Evolutionary conservation across 192 early-diverging fungal species (phyloP).

Genomic region (Lobulomyces angularis): DNA sequence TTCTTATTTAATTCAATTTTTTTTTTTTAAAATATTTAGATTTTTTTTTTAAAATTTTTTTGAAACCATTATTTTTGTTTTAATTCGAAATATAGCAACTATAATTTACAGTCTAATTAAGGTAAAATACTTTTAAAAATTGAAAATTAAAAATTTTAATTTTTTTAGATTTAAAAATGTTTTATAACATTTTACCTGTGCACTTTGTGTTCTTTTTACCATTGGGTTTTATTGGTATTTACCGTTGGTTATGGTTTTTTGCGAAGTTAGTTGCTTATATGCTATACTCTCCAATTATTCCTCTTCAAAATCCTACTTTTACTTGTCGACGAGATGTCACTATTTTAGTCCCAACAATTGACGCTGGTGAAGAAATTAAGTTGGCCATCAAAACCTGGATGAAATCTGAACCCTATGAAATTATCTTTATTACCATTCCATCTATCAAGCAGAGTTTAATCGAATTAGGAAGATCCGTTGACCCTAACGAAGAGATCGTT

Average conservation of each 20-base stretch:
- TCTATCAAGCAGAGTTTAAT: conserved; percentile 23
- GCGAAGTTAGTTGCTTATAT: conserved; percentile 44
- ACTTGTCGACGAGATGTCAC: conserved; percentile 46
- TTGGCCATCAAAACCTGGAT: conserved; percentile 53
- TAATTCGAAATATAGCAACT: too few relatives aligned
- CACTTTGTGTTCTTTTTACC: conserved; percentile 55
- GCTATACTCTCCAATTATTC: conserved; percentile 47
- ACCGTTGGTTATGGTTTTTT: conserved; percentile 58
- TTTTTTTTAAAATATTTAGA: too few relatives aligned
- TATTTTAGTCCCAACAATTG: conserved; percentile 63
- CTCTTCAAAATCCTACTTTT: conserved; percentile 44
- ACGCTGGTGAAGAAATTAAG: conserved; percentile 62
- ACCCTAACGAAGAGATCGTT: conserved; percentile 29
- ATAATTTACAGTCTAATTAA: too few relatives aligned
- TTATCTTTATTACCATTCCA: conserved; percentile 56
- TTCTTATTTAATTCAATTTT: too few relatives aligned
- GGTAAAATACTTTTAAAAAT: too few relatives aligned
- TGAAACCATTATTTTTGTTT: too few relatives aligned
- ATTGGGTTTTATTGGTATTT: conserved; percentile 57
- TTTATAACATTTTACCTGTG: too few relatives aligned
- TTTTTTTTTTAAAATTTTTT: too few relatives aligned
- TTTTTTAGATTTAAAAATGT: too few relatives aligned
- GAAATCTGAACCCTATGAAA: conserved; percentile 46
- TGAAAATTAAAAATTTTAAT: too few relatives aligned
- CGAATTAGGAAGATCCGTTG: conserved; percentile 41